phyloP scores from a whole-genome alignment of 768 basidiomycete genomes.

The Ramaria sp. region DNA sequence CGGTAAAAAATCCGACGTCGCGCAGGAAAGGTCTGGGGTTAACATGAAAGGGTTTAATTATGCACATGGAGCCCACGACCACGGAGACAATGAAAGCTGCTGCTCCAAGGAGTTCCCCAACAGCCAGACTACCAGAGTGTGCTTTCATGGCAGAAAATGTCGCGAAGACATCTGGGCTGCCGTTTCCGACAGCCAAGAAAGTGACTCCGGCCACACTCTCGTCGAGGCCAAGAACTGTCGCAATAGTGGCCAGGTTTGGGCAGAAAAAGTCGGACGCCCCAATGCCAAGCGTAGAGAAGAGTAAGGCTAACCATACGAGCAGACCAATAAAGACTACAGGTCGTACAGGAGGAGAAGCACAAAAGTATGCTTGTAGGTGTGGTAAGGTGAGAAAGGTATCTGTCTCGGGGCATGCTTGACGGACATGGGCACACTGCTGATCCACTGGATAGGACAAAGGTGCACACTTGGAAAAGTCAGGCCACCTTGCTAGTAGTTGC shows the following conservation, averaged over 20 bases:
- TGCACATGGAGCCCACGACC: slow-evolving; percentile 96
- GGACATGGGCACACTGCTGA: slow-evolving; percentile 59
- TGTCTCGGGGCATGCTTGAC: slow-evolving; percentile 42
- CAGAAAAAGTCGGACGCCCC: slow-evolving; percentile 96
- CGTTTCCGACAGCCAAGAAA: slow-evolving; percentile 89
- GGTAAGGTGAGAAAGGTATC: slow-evolving; percentile 59
- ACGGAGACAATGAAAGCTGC: slow-evolving; percentile 94
- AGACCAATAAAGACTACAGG: slow-evolving; percentile 42
- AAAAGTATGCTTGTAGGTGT: slow-evolving; percentile 66
- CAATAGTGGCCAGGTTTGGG: slow-evolving; percentile 87
- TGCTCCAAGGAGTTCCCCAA: slow-evolving; percentile 92
- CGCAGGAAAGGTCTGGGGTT: slow-evolving; percentile 73
- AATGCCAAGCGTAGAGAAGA: slow-evolving; percentile 94
- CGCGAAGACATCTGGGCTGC: slow-evolving; percentile 91
- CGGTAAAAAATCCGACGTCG: slow-evolving; percentile 91
- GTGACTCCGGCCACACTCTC: slow-evolving; percentile 96
- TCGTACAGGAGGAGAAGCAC: slow-evolving; percentile 42
- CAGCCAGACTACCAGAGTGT: slow-evolving; percentile 77
- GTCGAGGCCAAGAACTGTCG: slow-evolving; percentile 74
- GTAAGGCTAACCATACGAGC: slow-evolving; percentile 74
- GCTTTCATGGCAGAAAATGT: slow-evolving; percentile 90
- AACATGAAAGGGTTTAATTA: slow-evolving; percentile 91
- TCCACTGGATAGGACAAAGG: slow-evolving; percentile 44
- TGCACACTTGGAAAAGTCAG: slow-evolving; percentile 43
- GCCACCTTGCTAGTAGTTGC: background rate